Base-by-base conservation (phyloP, 2,329 filamentous ascomycete species). In the Cadophora sp. region DNA sequence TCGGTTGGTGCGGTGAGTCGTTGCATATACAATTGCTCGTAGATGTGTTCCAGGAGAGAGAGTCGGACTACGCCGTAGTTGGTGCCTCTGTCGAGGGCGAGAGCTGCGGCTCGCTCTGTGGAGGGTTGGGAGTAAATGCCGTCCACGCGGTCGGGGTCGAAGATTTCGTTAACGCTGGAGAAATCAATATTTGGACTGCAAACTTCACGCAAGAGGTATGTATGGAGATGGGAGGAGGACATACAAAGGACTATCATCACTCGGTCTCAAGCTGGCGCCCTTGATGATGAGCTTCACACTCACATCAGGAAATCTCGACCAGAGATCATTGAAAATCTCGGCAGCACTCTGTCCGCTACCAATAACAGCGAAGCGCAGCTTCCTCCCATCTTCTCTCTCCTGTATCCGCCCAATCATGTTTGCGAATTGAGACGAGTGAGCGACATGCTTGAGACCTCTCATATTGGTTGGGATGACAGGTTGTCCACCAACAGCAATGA, bases 61-160 rank as follows among this genome's bases (percentile, higher is more conserved):
- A 97, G 86, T 8, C 95, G 90, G 3, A 99, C 95, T 4, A 98
- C 95, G 63, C 93, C 92, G 79, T 98, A 98, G 83, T 98, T 98
- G 69, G 95, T 98, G 34, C 89, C 89, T 68, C 91, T 91, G 73
- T 97, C 92, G 63, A 89, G 89, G 19, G 84, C 81, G 62, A 97
- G 83, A 29, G 83, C 83, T 16, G 82, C 80, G 37, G 68, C 68
- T 60, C 94, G 91, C 69, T 89, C 84, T 55, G 84, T 82, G 0
- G 89, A 81, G 0, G 90, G 83, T 72, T 90, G 89, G 60, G 87
- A 82, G 82, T 89, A 97, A 73, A 97, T 87, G 55, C 84, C 84
- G 78, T 97, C 92, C 34, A 97, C 89, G 68, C 90, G 91, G 40
- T 91, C 89, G 0, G 95, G 95, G 81, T 98, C 94, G 84, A 98